Percentiles rank a stretch among this genome's conserved stretches.
Conservation (phyloP, 495 filamentous ascomycete species). For the Margaritispora aquatica region DNA sequence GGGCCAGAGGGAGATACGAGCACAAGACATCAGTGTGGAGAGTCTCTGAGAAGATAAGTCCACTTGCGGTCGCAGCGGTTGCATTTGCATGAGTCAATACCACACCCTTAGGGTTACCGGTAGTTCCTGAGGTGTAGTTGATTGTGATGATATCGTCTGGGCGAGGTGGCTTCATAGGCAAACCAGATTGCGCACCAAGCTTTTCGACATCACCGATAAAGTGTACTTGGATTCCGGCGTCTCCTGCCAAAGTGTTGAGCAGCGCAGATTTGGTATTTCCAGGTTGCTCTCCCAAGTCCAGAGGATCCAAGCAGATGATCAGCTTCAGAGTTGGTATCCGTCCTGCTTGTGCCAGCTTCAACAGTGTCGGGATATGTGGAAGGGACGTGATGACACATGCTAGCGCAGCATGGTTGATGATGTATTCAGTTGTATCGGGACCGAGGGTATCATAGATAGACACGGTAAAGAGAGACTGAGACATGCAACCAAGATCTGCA, state of each 20-base stretch:
- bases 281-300: conserved; percentile 70
- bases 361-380: conserved; percentile 76
- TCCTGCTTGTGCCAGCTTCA: conserved; percentile 64
- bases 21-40: conserved; percentile 51
- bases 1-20: conserved; percentile 91
- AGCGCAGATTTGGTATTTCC: conserved; percentile 75
- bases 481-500: conserved; percentile 80
- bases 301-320: conserved; percentile 83
- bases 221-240: conserved; percentile 68
- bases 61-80: conserved; percentile 60
- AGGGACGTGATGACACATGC: conserved; percentile 72
- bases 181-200: conserved; percentile 61
- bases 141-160: conserved; percentile 82
- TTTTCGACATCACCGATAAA: conserved; percentile 71
- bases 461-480: conserved; percentile 82
- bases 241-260: conserved; percentile 64
- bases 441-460: conserved; percentile 97
- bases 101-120: conserved; percentile 91
- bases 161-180: conserved; percentile 60
- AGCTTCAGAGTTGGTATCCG: conserved; percentile 74
- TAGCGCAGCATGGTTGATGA: conserved; percentile 83
- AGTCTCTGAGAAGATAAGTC: conserved; percentile 43
- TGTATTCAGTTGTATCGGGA: conserved; percentile 84
- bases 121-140: conserved; percentile 97
- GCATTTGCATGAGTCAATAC: conserved; percentile 78